A percentile compares a stretch with the other conserved stretches of the same genome.
phyloP scores from a whole-genome alignment of 768 basidiomycete species.

The Lepiota venenata region DNA sequence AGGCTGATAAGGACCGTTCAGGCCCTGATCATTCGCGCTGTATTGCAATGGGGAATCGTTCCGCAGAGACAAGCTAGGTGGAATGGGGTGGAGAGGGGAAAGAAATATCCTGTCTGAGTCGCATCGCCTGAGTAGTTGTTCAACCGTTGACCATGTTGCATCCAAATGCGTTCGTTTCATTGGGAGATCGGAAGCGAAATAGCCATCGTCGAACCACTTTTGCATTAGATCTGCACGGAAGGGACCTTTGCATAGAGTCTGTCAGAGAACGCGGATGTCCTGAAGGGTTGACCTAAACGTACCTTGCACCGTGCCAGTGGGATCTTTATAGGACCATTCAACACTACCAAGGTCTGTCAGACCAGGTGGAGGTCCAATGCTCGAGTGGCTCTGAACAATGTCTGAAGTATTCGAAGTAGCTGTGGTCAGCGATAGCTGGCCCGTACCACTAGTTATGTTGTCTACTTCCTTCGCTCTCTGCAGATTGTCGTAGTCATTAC shows the following conservation, averaged over 20 bases:
- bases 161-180: conserved; percentile 81
- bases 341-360: conserved; percentile 53
- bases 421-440: conserved; percentile 9
- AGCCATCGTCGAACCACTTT: conserved; percentile 90
- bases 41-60: conserved; percentile 49
- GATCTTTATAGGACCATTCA: conserved; percentile 93
- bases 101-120: conserved; percentile 62
- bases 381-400: conserved; percentile 4
- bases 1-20: conserved; percentile 63
- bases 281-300: conserved; percentile 7
- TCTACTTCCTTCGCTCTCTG: neutral
- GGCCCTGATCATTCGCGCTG: conserved; percentile 24
- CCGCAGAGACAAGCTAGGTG: conserved; percentile 51
- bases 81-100: conserved; percentile 40
- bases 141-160: conserved; percentile 62
- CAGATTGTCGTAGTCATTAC: conserved; percentile 1
- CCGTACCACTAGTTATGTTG: conserved; percentile 1
- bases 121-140: conserved; percentile 51
- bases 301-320: conserved; percentile 92
- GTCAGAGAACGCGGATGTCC: conserved; percentile 2
- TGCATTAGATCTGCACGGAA: conserved; percentile 91
- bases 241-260: conserved; percentile 53
- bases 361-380: conserved; percentile 39
- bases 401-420: conserved; percentile 4
- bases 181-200: conserved; percentile 78